Conservation (phyloP, 192 early-diverging fungal species). For the Linnemannia elongata region DNA sequence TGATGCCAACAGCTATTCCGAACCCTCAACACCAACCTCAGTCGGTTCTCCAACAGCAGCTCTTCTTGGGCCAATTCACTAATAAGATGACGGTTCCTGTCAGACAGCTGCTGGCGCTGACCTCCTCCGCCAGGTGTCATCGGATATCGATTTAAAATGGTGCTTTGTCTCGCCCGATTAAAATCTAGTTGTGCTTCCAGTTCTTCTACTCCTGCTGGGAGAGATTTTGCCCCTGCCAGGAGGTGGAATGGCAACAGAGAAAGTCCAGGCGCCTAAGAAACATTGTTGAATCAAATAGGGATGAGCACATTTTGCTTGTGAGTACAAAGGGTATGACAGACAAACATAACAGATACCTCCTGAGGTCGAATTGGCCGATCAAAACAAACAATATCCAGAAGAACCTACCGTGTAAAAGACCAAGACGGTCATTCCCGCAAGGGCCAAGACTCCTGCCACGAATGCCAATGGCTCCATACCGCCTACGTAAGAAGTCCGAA, state of each 20-base stretch:
- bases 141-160: slow-evolving; percentile 29
- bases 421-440: slow-evolving; percentile 66
- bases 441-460: slow-evolving; percentile 58
- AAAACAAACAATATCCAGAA: not conserved
- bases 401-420: slow-evolving; percentile 65
- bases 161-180: slow-evolving; percentile 29
- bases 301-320: not conserved
- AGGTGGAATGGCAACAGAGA: slow-evolving; percentile 39
- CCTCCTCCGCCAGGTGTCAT: slow-evolving; percentile 1
- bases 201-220: slow-evolving; percentile 18
- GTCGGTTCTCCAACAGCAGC: slow-evolving; percentile 26
- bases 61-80: slow-evolving; percentile 33
- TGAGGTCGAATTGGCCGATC: not conserved
- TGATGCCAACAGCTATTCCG: slow-evolving; percentile 35
- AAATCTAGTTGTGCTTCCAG: slow-evolving; percentile 8
- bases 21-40: slow-evolving; percentile 10
- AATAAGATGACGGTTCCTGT: slow-evolving; percentile 24
- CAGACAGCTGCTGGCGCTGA: slow-evolving; percentile 9
- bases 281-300: not conserved
- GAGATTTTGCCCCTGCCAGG: slow-evolving; percentile 24
- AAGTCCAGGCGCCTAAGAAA: slow-evolving; percentile 41
- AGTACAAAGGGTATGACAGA: no score
- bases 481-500: not conserved
- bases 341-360: not conserved
- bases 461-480: slow-evolving; percentile 57